Conservation (phyloP, 495 filamentous ascomycete genomes). For the Tuber borchii region DNA sequence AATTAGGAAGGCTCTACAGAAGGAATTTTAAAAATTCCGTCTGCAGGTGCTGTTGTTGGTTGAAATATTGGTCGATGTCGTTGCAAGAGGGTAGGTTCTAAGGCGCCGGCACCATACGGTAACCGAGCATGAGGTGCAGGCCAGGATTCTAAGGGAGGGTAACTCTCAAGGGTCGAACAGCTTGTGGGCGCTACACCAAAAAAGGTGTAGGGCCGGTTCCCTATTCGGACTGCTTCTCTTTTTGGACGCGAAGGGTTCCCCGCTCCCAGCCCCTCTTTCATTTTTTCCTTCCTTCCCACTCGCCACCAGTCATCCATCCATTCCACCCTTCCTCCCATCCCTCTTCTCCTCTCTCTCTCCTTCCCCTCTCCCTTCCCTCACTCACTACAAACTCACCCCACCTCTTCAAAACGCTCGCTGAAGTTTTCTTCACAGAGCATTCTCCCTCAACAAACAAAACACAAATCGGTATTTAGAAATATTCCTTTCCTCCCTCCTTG, state of each 20-base stretch:
- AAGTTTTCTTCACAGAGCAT: neutral
- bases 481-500: conserved; percentile 8
- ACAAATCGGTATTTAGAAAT: conserved; percentile 7
- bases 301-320: conserved; percentile 18
- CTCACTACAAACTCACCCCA: conserved; percentile 4
- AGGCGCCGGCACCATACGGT: no score
- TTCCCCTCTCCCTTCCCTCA: neutral
- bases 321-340: neutral
- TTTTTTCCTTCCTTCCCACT: conserved; percentile 8
- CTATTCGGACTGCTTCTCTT: neutral
- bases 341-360: neutral
- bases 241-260: neutral
- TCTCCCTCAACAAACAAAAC: neutral
- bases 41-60: no score
- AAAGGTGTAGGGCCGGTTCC: neutral
- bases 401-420: neutral
- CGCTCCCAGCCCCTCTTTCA: neutral
- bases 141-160: neutral
- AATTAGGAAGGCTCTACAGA: no score
- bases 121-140: no score
- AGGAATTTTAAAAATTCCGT: no score
- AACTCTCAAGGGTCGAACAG: neutral
- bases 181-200: neutral
- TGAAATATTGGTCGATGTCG: no score
- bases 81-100: no score